Evolutionary conservation across 2,329 filamentous ascomycete genomes (phyloP), one percentile per base, ranked within the genome.

Genomic region (Colletotrichum godetiae): DNA sequence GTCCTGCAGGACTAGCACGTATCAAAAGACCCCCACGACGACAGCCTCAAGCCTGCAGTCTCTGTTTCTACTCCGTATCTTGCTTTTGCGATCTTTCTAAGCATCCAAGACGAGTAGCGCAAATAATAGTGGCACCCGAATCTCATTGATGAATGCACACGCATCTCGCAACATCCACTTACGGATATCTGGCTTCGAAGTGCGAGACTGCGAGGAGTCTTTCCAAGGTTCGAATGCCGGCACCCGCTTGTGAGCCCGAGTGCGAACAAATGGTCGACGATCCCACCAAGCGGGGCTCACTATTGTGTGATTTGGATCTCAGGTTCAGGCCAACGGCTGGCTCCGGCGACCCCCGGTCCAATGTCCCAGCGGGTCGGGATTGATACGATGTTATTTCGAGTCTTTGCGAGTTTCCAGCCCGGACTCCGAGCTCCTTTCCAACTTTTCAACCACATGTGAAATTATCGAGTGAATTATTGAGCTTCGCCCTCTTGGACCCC

Each of bases 301-400:
- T 8, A n/a, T 24, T 35, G 49, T 29, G 59, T 24, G 63, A 56
- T 35, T 52, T 19, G 46, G 61, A 55, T 35, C 46, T 37, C 27
- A 42, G 66, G 66, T 60, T 70, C 59, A 65, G 70, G 66, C 52
- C 69, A 31, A 42, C 42, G 15, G 33, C 53, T 59, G 59, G 58
- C 60, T 67, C 37, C 64, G 33, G 46, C 46, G 5, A 15, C 46
- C 29, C 27, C 29, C 33, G 13, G 24, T 37, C 22, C 46, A 53
- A 37, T 35, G 29, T 35, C 60, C 60, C 29, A 29, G 27, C 55
- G n/a, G 12, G 15, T 31, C 49, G 33, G 70, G 66, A 59, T 69
- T 29, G 67, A 73, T 60, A 73, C 56, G 59, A 70, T 55, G 24
- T 60, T 56, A 27, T 56, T 64, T 56, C n/a, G 37, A 58, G 42